Conservation (phyloP, 495 filamentous ascomycete genomes). For the Tetracladium setigerum region DNA sequence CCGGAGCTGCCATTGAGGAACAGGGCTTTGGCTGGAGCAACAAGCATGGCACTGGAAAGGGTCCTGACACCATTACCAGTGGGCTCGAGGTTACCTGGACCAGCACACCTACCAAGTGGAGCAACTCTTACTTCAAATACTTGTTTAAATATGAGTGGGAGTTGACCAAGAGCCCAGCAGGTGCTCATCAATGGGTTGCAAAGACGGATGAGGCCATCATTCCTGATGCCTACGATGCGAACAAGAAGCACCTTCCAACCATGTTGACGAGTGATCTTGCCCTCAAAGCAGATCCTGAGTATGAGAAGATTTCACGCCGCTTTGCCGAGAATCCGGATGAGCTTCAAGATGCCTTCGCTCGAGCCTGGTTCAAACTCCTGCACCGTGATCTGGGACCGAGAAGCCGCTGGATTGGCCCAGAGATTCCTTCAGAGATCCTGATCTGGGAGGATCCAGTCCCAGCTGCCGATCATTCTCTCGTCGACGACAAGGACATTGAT, state of each 20-base stretch:
- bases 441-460: conserved; percentile 64
- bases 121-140: conserved; percentile 60
- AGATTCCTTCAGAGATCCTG: conserved; percentile 54
- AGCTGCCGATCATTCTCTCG: conserved; percentile 39
- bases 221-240: conserved; percentile 57
- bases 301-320: conserved; percentile 64
- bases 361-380: conserved; percentile 72
- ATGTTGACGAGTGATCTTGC: conserved; percentile 68
- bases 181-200: conserved; percentile 66
- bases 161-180: conserved; percentile 61
- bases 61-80: conserved; percentile 60
- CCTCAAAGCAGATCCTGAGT: conserved; percentile 59
- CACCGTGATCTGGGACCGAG: conserved; percentile 69
- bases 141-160: conserved; percentile 74
- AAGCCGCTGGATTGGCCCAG: conserved; percentile 58
- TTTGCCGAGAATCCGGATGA: conserved; percentile 58
- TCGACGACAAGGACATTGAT: conserved; percentile 50
- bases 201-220: conserved; percentile 57
- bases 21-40: conserved; percentile 65
- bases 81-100: conserved; percentile 72
- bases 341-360: conserved; percentile 56
- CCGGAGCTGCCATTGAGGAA: conserved; percentile 49
- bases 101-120: conserved; percentile 60
- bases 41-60: conserved; percentile 50
- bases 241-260: conserved; percentile 55